A percentile compares a stretch with the other conserved stretches of the same genome.
These are phyloP conservation scores for Colletotrichum simmondsii DNA, from an alignment of 2,329 filamentous ascomycete genomes.

Conservation along the genomic window DNA sequence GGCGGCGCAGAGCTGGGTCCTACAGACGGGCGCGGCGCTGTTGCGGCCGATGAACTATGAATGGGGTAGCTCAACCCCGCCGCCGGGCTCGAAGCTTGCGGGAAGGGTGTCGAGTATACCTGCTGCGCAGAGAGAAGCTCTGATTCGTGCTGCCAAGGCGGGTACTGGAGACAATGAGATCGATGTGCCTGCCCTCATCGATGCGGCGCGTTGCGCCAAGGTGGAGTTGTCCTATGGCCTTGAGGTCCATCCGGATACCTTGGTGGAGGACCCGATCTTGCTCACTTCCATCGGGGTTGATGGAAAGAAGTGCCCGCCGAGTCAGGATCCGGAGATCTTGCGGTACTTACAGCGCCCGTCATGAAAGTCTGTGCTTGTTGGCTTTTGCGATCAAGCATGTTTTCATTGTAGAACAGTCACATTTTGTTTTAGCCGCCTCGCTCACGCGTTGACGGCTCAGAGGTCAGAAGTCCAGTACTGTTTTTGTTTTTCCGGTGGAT, in stretches of 20 bases:
- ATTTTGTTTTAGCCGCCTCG: neutral
- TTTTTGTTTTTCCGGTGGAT: neutral
- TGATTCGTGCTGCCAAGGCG: conserved; percentile 23
- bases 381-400: too few species aligned
- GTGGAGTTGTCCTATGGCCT: conserved; percentile 36
- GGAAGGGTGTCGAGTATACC: conserved; percentile 37
- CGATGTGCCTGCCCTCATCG: conserved; percentile 31
- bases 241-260: conserved; percentile 53
- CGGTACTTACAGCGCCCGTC: conserved; percentile 8
- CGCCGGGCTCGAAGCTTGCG: conserved; percentile 25
- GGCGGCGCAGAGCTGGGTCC: conserved; percentile 37
- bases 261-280: conserved; percentile 51
- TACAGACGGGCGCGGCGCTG: conserved; percentile 38
- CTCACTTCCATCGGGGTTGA: conserved; percentile 40
- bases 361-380: neutral
- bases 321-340: conserved; percentile 50
- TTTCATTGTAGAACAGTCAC: neutral
- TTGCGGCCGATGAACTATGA: conserved; percentile 37
- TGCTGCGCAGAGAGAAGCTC: conserved; percentile 36
- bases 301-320: conserved; percentile 47
- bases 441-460: neutral
- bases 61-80: conserved; percentile 37
- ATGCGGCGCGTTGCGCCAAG: conserved; percentile 27
- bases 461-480: neutral
- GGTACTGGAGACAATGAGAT: conserved; percentile 30